phyloP scores from a whole-genome alignment of 345 rosid genomes.

The Adansonia digitata region DNA sequence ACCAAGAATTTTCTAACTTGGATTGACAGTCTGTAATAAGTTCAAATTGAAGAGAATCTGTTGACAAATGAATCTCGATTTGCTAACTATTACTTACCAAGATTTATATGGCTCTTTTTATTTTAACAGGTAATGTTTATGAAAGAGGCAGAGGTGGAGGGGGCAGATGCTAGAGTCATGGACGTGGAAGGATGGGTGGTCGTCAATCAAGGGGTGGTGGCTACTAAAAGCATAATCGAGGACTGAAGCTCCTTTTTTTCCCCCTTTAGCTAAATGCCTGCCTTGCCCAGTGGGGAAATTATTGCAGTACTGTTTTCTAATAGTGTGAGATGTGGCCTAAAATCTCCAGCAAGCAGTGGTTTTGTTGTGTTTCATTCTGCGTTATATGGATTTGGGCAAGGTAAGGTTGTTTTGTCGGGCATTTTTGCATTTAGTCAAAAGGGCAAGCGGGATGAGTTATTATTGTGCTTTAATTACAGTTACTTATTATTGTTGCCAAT shows the following conservation, averaged over 20 bases:
- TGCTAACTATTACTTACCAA: neutral
- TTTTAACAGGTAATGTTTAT: slow-evolving; percentile 29
- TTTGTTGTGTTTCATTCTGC: slow-evolving; percentile 19
- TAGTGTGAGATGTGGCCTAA: slow-evolving; percentile 31
- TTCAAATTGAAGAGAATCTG: neutral
- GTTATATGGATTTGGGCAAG: slow-evolving; percentile 29
- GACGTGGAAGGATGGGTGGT: slow-evolving; percentile 52
- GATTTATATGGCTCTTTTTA: neutral
- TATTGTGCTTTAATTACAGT: slow-evolving; percentile 28
- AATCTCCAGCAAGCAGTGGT: slow-evolving; percentile 29
- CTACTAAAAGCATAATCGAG: slow-evolving; percentile 26
- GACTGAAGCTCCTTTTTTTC: slow-evolving; percentile 6
- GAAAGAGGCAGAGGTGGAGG: slow-evolving; percentile 25
- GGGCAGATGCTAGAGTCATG: slow-evolving; percentile 30
- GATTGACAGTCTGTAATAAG: neutral
- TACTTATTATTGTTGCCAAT: slow-evolving; percentile 15
- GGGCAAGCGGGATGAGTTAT: slow-evolving; percentile 25
- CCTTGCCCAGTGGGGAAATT: slow-evolving; percentile 29
- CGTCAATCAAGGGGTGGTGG: slow-evolving; percentile 59
- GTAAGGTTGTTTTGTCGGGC: slow-evolving; percentile 22
- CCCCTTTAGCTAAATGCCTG: slow-evolving; percentile 38
- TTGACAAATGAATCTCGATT: neutral
- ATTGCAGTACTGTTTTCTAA: slow-evolving; percentile 15
- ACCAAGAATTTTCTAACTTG: neutral
- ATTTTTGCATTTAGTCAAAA: slow-evolving; percentile 38